Percentiles rank a stretch among this genome's conserved stretches.
These are phyloP conservation scores for Fusarium algeriense DNA, from an alignment of 2,329 filamentous ascomycete species.

Conservation along the genomic window DNA sequence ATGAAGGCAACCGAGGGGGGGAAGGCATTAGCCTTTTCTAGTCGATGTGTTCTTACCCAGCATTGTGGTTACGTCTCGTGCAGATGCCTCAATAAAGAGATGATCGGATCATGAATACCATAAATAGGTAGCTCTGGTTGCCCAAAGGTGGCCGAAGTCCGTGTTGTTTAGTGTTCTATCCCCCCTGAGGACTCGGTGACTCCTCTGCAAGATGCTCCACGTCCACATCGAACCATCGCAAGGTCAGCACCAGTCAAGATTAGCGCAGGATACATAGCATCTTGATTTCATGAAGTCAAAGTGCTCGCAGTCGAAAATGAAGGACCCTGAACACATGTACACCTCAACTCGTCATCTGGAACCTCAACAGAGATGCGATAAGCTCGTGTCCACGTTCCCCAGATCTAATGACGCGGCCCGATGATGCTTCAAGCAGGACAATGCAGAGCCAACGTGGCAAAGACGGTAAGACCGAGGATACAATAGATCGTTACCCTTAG, in stretches of 20 bases:
- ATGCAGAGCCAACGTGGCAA: not conserved
- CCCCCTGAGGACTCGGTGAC: too few species aligned
- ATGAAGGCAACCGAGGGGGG: not conserved
- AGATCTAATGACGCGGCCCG: conserved; percentile 14
- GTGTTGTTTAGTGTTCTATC: too few species aligned
- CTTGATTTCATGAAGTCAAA: too few species aligned
- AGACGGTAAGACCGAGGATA: not conserved
- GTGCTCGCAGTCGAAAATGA: not conserved
- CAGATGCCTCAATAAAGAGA: not conserved
- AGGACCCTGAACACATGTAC: conserved; percentile 14
- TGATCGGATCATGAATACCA: not conserved
- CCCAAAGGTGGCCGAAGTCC: too few species aligned
- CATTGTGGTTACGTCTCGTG: conserved; percentile 11
- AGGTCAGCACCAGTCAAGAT: too few species aligned
- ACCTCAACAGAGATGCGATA: conserved; percentile 27
- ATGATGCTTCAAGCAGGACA: not conserved
- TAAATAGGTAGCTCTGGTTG: not conserved
- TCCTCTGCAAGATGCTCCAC: not conserved
- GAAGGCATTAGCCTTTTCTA: conserved; percentile 30
- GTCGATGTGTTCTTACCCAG: not conserved
- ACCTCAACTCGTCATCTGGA: conserved; percentile 12
- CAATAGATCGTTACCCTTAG: not conserved
- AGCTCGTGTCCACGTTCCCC: conserved; percentile 2
- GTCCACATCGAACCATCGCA: not conserved
- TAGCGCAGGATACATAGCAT: too few species aligned